Evolutionary conservation across 768 basidiomycete genomes (phyloP).

Genomic region (Hemileccinum impolitum): DNA sequence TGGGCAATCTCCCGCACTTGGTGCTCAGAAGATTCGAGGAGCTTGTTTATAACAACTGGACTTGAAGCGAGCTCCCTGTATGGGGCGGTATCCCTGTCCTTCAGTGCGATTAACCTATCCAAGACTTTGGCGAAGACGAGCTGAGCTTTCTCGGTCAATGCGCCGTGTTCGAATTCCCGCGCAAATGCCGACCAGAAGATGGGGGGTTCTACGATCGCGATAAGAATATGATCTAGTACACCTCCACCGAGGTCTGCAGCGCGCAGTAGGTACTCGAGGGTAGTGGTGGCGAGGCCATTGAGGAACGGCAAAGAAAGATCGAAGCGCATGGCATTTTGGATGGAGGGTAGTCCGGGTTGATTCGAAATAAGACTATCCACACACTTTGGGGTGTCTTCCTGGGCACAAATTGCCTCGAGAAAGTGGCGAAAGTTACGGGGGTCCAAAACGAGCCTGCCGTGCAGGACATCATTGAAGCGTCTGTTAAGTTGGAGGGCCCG

Average conservation of each 20-base stretch:
- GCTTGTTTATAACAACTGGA: slow-evolving; percentile 22
- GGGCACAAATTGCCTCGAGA: slow-evolving; percentile 44
- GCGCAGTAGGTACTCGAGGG: slow-evolving; percentile 40
- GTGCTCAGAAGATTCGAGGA: slow-evolving; percentile 23
- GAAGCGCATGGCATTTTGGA: slow-evolving; percentile 43
- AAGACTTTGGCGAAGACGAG: slow-evolving; percentile 48
- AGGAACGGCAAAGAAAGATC: slow-evolving; percentile 40
- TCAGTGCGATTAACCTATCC: slow-evolving; percentile 42
- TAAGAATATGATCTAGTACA: slow-evolving; percentile 41
- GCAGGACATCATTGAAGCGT: slow-evolving; percentile 33
- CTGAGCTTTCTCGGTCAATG: slow-evolving; percentile 35
- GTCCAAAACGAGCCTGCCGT: slow-evolving; percentile 28
- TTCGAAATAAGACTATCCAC: slow-evolving; percentile 37
- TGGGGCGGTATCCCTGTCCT: slow-evolving; percentile 28
- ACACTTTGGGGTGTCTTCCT: slow-evolving; percentile 38
- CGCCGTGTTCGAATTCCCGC: slow-evolving; percentile 31
- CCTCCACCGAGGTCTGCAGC: slow-evolving; percentile 42
- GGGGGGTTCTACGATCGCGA: slow-evolving; percentile 46
- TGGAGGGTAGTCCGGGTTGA: slow-evolving; percentile 33
- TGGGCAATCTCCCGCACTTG: slow-evolving; percentile 34
- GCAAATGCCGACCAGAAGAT: slow-evolving; percentile 47
- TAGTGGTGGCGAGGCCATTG: slow-evolving; percentile 37
- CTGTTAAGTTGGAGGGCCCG: slow-evolving; percentile 31
- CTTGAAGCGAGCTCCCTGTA: slow-evolving; percentile 42
- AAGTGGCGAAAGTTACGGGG: slow-evolving; percentile 32